Base-by-base conservation (phyloP, 192 early-diverging fungal species). In the Lobosporangium transversale region DNA sequence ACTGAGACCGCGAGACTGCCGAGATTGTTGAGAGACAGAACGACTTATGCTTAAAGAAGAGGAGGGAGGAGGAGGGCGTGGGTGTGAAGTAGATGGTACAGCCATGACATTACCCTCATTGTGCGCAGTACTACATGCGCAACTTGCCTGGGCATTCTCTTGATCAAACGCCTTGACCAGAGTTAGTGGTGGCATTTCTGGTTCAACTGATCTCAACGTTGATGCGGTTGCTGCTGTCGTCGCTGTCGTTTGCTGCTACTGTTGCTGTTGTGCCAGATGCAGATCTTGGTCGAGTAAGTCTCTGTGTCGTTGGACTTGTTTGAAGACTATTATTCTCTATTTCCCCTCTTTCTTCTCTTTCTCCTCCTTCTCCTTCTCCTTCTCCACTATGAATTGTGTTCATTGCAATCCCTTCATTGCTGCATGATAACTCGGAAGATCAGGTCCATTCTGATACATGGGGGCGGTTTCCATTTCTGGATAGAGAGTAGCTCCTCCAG, bases 391-490 rank as follows among this genome's bases (percentile, higher is more conserved):
- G 49, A 18, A 63, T 32, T 12, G 23, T 29, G 23, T 20, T 44
- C 62, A 53, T 4, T 21, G 4, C 40, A 17, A 65, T 65, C 14
- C 45, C 62, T 29, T 65, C 62, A 0, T 29, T 26, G 29, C n/a
- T 31, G 17, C 48, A 12, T 10, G 20, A 44, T 65, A 65, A 2
- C n/a, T 47, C 1, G 62, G 62, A 9, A 65, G 21, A 1, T 53
- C 53, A 24, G 62, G 62, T 10, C 42, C 62, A 27, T 33, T 55
- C 12, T 65, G 48, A 40, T 65, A 65, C 24, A 65, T 33, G 33
- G 62, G 62, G 0, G 62, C 52, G 23, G 62, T 37, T 18, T 65
- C 62, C 51, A 65, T 65, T 53, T 65, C 62, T 29, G 62, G 40
- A 30, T 33, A 43, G 0, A 65, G 44, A 27, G 30, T 44, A 17